These are phyloP conservation scores for Cephalotrichum gorgonifer DNA, from an alignment of 2,329 filamentous ascomycete genomes.

Conservation along the genomic window DNA sequence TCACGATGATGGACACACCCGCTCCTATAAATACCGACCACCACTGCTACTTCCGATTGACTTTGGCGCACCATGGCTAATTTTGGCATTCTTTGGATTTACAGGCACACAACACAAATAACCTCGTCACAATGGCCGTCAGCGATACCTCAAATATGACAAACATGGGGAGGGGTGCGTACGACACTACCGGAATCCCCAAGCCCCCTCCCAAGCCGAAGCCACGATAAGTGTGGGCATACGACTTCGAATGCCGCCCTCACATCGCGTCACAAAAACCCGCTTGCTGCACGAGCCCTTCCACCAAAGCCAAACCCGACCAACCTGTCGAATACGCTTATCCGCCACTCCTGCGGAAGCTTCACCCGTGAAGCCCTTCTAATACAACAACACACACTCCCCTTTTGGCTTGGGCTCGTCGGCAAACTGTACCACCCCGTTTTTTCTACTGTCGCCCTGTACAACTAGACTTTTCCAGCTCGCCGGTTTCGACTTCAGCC, in stretches of 20 bases:
- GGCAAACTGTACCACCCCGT: not conserved
- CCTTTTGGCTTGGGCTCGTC: constrained; percentile 8
- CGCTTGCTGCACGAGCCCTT: constrained; percentile 7
- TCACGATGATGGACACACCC: not conserved
- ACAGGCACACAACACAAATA: constrained; percentile 7
- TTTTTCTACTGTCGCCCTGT: constrained; percentile 3
- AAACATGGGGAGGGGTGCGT: constrained; percentile 42
- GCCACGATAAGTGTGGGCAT: constrained; percentile 19
- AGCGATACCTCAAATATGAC: constrained; percentile 19
- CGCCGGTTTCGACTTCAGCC: constrained; percentile 13
- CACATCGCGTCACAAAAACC: not conserved
- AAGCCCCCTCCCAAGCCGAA: constrained; percentile 34
- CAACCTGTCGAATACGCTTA: not conserved
- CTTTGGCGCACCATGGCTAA: constrained; percentile 3
- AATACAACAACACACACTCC: no score
- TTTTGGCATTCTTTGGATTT: not conserved
- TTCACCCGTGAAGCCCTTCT: not conserved
- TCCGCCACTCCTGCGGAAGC: constrained; percentile 3
- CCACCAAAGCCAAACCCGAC: constrained; percentile 6
- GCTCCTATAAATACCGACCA: not conserved
- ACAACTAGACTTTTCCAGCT: constrained; percentile 12
- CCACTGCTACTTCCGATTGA: not conserved
- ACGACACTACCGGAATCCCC: constrained; percentile 38
- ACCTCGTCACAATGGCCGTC: constrained; percentile 22
- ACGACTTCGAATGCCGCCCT: not conserved